Evolutionary conservation across 225 moss, liverwort and hornwort species (phyloP), one percentile per base, ranked within the genome.

Genomic region (Bryoerythrophyllum caledonicum): DNA sequence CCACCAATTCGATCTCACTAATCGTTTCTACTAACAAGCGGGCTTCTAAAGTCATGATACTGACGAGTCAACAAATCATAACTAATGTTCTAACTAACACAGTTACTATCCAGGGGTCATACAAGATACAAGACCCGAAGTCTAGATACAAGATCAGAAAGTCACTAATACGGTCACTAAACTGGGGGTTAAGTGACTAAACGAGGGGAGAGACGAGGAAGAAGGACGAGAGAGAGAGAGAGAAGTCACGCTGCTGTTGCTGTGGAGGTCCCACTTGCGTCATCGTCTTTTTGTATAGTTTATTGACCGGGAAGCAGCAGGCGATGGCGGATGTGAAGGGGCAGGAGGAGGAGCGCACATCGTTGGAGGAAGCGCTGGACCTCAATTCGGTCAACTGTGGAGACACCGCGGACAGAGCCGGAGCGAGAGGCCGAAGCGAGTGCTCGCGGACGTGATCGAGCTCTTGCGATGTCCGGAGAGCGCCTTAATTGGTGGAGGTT

Each of bases 201-300:
- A 16, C 16, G 16, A 46, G 16, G 66, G 40, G 28, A 19, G n/a
- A n/a, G 52, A 52, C 52, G 52, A n/a, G 52, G 52, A 53, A n/a
- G n/a, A n/a, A 53, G 52, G 52, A n/a, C 52, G 54, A 53, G 52
- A 9, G 74, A 62, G 67, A 62, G 67, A 51, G 66, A 67, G 67
- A 63, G 72, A 76, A 73, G 83, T 80, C 79, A 79, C 76, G 83
- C 76, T 72, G 72, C 67, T 83, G 83, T 79, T 79, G 83, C 65
- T 51, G 65, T 55, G 2, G 23, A n/a, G 79, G 76, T 57, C 83
- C 76, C 75, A 79, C 79, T 21, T 25, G 35, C 46, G 19, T 53
- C 20, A 7, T 53, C 20, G n/a, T 7, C n/a, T 46, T 3, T 28
- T 44, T 72, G 48, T 49, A 1, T 49, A 49, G 48, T 49, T 56